Conservation (phyloP, 257 asterid genomes). For the Salvia hispanica region DNA sequence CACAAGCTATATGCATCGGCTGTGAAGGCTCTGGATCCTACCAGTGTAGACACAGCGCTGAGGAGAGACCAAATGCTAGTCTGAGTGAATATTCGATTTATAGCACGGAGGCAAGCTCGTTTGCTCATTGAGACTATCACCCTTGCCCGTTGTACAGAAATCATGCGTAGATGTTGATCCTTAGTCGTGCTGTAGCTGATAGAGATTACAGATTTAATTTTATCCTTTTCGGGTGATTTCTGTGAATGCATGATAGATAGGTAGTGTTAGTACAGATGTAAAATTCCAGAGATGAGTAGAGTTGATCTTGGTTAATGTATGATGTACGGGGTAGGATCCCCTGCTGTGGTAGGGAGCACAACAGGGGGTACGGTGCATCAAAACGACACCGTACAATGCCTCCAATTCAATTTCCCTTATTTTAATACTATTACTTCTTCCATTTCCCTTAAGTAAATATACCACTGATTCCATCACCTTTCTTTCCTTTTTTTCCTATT, state of each 20-base stretch:
- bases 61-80: slow-evolving; percentile 69
- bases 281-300: slow-evolving; percentile 34
- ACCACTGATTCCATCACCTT: no score
- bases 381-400: no score
- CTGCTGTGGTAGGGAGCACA: no score
- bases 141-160: slow-evolving; percentile 40
- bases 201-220: slow-evolving; percentile 25
- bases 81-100: no score
- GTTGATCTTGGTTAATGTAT: not conserved
- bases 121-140: slow-evolving; percentile 35
- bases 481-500: no score
- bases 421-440: no score
- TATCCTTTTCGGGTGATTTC: slow-evolving; percentile 6
- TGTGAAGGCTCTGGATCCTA: slow-evolving; percentile 75
- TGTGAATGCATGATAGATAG: slow-evolving; percentile 30
- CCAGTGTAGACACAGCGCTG: slow-evolving; percentile 78
- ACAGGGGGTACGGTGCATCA: no score
- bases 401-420: no score
- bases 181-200: slow-evolving; percentile 21
- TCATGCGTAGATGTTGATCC: slow-evolving; percentile 35
- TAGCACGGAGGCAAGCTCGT: no score
- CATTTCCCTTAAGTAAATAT: no score
- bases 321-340: no score
- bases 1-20: slow-evolving; percentile 71
- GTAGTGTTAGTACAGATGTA: slow-evolving; percentile 26